Evolutionary conservation across 495 filamentous ascomycete species (phyloP), one percentile per base, ranked within the genome.

Genomic region (Aspergillus nanangensis): DNA sequence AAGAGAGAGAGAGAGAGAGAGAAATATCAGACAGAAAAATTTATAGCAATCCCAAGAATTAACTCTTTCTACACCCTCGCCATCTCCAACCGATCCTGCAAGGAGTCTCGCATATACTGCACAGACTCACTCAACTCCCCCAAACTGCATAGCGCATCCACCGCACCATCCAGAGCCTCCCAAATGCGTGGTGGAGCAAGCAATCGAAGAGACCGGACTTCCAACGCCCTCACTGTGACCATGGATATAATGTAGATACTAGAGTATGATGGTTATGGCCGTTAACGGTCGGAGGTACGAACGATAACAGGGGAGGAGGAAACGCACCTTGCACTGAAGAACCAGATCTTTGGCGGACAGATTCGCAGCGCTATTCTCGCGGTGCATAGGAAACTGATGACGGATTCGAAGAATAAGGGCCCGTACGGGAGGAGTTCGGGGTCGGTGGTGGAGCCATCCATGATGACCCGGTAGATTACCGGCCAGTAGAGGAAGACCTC

Each of bases 401-500:
- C 27, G 3, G 41, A 44, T 22, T 44, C 27, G 18, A 44, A 44
- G 41, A 44, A 44, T n/a, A 44, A 29, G 2, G 41, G 41, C 21
- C 27, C 41, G 18, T 44, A 44, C 14, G 41, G 41, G 7, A 44
- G 41, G 4, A 44, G 7, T 14, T 38, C 2, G 58, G 58, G 13
- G 38, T 62, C 17, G 50, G 58, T 0, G 52, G 51, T 0, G 52
- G 51, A 3, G 42, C 56, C 61, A 57, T 64, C 52, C 50, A 64
- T 3, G 51, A 43, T 24, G 56, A 56, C 1, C 50, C 61, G 17
- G 27, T 38, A 44, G n/a, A 44, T 44, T 29, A 35, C 41, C 15
- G 41, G 41, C 41, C 41, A 44, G 41, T 44, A 44, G 27, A 34
- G 10, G 8, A 17, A 34, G 14, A 44, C 4, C 23, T 44, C 41